Conservation (phyloP, 2,329 filamentous ascomycete genomes). For the Dryadomyces sulphureus region DNA sequence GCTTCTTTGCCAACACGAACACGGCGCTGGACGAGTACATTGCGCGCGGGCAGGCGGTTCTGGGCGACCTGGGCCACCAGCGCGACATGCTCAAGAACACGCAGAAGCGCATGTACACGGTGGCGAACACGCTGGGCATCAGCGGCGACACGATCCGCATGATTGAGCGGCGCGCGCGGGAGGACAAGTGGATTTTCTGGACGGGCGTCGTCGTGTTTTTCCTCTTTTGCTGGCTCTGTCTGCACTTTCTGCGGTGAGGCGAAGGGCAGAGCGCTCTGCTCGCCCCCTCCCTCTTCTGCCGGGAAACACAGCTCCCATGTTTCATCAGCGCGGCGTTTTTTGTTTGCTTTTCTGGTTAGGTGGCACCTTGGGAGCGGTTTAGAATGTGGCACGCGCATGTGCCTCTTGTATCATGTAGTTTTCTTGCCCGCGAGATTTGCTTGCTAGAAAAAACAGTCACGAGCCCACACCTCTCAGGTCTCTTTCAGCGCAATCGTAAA, state of each 20-base stretch:
- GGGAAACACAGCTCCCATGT: background rate
- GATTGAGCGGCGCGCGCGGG: constrained; percentile 79
- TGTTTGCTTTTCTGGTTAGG: constrained; percentile 18
- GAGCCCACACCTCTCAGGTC: constrained; percentile 18
- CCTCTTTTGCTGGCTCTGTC: constrained; percentile 76
- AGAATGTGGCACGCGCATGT: background rate
- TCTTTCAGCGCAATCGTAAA: constrained; percentile 55
- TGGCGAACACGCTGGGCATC: constrained; percentile 85
- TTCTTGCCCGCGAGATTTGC: background rate
- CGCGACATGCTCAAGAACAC: constrained; percentile 91
- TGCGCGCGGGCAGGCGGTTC: constrained; percentile 75
- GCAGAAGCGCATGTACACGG: constrained; percentile 77
- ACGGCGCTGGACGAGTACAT: constrained; percentile 86
- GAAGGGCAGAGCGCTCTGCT: background rate
- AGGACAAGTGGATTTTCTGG: constrained; percentile 98
- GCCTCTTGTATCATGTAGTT: background rate
- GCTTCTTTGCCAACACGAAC: constrained; percentile 71
- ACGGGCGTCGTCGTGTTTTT: constrained; percentile 77
- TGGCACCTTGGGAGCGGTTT: background rate
- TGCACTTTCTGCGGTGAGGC: constrained; percentile 63
- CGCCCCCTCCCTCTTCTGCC: background rate
- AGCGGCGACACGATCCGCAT: constrained; percentile 94
- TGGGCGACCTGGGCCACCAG: constrained; percentile 79
- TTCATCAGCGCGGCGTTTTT: constrained; percentile 9
- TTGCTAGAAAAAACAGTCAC: background rate